Evolutionary conservation across 1,284 basidiomycete species (phyloP), one percentile per base, ranked within the genome.

Genomic region (Amylostereum areolatum): DNA sequence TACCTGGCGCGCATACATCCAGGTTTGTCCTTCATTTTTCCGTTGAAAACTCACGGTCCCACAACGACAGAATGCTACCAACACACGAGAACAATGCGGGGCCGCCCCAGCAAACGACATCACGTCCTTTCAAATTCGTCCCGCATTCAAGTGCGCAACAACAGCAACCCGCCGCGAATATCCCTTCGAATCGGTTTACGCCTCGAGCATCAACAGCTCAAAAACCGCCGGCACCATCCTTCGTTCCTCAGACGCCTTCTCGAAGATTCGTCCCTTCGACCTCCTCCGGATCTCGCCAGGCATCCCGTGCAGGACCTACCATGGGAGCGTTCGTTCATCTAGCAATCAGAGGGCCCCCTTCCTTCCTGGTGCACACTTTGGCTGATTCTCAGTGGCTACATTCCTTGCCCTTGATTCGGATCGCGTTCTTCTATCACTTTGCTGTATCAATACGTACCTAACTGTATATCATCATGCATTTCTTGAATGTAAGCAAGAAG

Each of bases 311-410:
- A 18, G 37, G 12, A 12, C 7, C 37, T 25, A 5, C 37, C n/a
- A n/a, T 12, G 12, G 37, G 37, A 39, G 34, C 34, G n/a, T 7
- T 12, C 37, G 27, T 39, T 12, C 37, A 39, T 7, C 37, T 18
- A n/a, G 37, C 37, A 67, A 66, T 36, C 78, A 80, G 50, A 68
- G 78, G 55, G 64, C 65, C 51, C 73, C 77, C 46, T 81, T 81
- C 58, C 58, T 74, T 40, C 69, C 74, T 47, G 59, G 62, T 36
- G 40, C 48, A 27, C 44, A 48, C 61, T 62, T 65, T 54, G 63
- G 65, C 36, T 69, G 49, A 66, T 28, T 18, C 8, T 29, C 6
- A 12, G 12, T 28, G 18, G 31, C 31, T 34, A n/a, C 28, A 18
- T 18, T 30, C 25, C 32, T 12, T 29, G 28, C n/a, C 6, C 39